phyloP scores from a whole-genome alignment of 768 basidiomycete species.

The Leccinum subgranulosum region DNA sequence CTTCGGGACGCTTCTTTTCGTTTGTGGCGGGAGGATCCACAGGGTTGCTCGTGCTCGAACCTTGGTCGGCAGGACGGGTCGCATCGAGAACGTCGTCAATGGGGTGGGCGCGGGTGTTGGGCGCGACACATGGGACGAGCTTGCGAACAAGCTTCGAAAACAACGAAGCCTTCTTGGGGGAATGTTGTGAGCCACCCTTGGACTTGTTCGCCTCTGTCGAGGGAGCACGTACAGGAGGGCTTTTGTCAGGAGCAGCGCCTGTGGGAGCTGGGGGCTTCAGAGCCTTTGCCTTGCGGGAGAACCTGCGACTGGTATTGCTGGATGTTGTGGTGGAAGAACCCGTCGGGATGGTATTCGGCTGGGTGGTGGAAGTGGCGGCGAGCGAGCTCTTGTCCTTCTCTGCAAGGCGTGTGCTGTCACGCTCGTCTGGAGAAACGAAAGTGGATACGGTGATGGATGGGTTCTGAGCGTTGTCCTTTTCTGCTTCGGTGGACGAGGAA shows the following conservation, averaged over 20 bases:
- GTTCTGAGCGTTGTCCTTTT: slow-evolving; percentile 35
- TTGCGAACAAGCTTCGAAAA: slow-evolving; percentile 57
- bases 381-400: slow-evolving; percentile 46
- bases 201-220: slow-evolving; percentile 34
- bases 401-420: slow-evolving; percentile 28
- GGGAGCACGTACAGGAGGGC: slow-evolving; percentile 33
- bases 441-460: slow-evolving; percentile 34
- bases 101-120: slow-evolving; percentile 44
- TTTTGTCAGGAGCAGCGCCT: slow-evolving; percentile 23
- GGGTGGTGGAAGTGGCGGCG: slow-evolving; percentile 41
- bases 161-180: slow-evolving; percentile 48
- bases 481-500: slow-evolving; percentile 33
- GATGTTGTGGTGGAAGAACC: slow-evolving; percentile 22
- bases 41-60: slow-evolving; percentile 19
- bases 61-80: slow-evolving; percentile 17
- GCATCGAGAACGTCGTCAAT: slow-evolving; percentile 37
- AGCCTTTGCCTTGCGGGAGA: slow-evolving; percentile 29
- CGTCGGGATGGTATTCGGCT: slow-evolving; percentile 33
- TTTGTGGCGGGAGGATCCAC: slow-evolving; percentile 19
- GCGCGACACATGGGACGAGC: slow-evolving; percentile 65
- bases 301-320: slow-evolving; percentile 24
- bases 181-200: slow-evolving; percentile 32
- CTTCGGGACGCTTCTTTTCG: slow-evolving; percentile 29
- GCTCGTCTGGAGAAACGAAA: slow-evolving; percentile 33
- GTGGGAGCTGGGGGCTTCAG: slow-evolving; percentile 15